Conservation (phyloP, 2,329 filamentous ascomycete genomes). For the Amauroascus niger region DNA sequence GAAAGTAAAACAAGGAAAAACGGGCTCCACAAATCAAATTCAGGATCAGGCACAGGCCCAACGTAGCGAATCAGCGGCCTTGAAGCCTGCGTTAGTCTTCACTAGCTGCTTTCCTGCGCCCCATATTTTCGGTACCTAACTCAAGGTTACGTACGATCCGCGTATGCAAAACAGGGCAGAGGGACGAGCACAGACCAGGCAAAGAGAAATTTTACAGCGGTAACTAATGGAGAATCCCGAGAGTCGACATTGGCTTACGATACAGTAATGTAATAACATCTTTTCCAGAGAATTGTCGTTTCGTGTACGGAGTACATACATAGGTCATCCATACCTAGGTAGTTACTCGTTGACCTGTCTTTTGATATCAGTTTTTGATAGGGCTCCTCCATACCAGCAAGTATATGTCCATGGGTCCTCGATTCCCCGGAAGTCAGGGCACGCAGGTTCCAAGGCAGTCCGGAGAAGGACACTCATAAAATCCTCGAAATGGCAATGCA, state of each 20-base stretch:
- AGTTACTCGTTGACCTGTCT: too few species aligned
- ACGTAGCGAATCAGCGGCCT: neutral
- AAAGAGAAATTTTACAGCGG: neutral
- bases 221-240: neutral
- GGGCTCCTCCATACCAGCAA: too few species aligned
- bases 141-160: slow-evolving; percentile 8
- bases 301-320: too few species aligned
- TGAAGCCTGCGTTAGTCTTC: neutral
- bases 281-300: neutral
- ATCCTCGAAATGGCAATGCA: neutral
- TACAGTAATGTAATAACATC: too few species aligned
- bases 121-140: neutral
- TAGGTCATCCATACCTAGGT: too few species aligned
- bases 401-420: too few species aligned
- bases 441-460: too few species aligned
- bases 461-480: too few species aligned
- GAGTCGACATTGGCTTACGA: too few species aligned
- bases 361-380: too few species aligned
- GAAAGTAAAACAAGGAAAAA: neutral
- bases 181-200: slow-evolving; percentile 2
- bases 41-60: slow-evolving; percentile 5
- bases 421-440: too few species aligned
- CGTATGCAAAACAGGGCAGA: slow-evolving; percentile 12
- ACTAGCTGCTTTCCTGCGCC: neutral
- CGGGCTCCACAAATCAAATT: slow-evolving; percentile 4